Base-by-base conservation (phyloP, 768 basidiomycete species). In the Leccinum olivaceopallidum region DNA sequence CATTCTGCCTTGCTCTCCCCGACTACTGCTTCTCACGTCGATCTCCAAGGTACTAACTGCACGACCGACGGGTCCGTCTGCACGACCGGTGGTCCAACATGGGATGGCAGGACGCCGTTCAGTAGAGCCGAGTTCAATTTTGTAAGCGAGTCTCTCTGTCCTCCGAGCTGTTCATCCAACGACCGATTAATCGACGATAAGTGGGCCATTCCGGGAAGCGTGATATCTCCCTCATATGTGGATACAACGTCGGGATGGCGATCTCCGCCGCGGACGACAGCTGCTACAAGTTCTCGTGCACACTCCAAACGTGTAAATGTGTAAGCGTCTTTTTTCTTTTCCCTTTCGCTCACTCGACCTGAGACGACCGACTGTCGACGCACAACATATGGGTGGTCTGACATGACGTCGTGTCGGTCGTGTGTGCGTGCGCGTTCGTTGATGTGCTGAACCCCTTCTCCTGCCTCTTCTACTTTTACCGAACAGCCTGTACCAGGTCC, bases 211-310 rank as follows among this genome's bases (percentile, higher is more conserved):
- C 55, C 55, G 13, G 59, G 55, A 13, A 55, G 39, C 10, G 65
- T 26, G 63, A 63, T 49, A 69, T 69, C 48, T 69, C 68, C 12
- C 61, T 67, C 22, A 67, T 67, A 28, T 67, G 60, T 26, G 67
- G 67, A 8, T 69, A 69, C 52, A 69, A 65, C 37, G 68, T 64
- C 57, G 65, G 65, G 5, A 65, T 67, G 68, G 13, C 61, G 56
- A 69, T 69, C 39, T 62, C 65, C 18, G 64, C 61, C 6, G 57
- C 53, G 12, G 59, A 70, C 30, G 2, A 57, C 2, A 60, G 60
- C 53, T 70, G 66, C 44, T 56, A 62, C 18, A 53, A 58, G 8
- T 62, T 63, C 12, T 69, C 62, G n/a, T 69, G 62, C 47, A 65
- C 66, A 2, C 63, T 70, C 44, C 32, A 18, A 18, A 28, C 26